Percentiles rank a stretch among this genome's conserved stretches.
Conservation (phyloP, 106 monocot species). For the Cymbidium sinense region DNA sequence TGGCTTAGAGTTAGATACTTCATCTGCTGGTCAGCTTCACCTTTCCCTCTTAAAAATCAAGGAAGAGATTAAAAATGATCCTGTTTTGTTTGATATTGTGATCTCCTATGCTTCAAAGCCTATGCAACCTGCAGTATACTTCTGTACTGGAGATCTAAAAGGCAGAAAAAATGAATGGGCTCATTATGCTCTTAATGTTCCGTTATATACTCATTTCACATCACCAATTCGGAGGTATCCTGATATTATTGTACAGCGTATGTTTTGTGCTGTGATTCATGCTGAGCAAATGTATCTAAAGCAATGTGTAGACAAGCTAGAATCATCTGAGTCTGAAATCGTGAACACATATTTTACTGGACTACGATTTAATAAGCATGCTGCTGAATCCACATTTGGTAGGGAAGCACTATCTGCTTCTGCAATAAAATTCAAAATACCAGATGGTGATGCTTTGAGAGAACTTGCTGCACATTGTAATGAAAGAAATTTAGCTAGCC, state of each 20-base stretch:
- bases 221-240: slow-evolving; percentile 89
- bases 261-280: slow-evolving; percentile 53
- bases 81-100: slow-evolving; percentile 67
- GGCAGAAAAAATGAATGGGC: slow-evolving; percentile 69
- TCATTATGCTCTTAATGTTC: slow-evolving; percentile 77
- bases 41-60: slow-evolving; percentile 64
- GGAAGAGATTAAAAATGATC: slow-evolving; percentile 69
- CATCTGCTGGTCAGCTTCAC: slow-evolving; percentile 72
- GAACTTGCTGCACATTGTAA: slow-evolving; percentile 81
- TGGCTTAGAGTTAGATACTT: slow-evolving; percentile 79
- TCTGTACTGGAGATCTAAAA: slow-evolving; percentile 67
- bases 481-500: slow-evolving; percentile 67
- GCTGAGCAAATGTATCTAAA: slow-evolving; percentile 60
- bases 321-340: slow-evolving; percentile 7
- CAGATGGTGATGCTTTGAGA: slow-evolving; percentile 36
- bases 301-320: slow-evolving; percentile 13
- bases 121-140: slow-evolving; percentile 87
- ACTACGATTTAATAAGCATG: slow-evolving; percentile 41
- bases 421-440: slow-evolving; percentile 53
- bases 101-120: slow-evolving; percentile 70
- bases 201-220: slow-evolving; percentile 88
- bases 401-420: slow-evolving; percentile 48
- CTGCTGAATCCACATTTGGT: slow-evolving; percentile 52
- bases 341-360: slow-evolving; percentile 44
- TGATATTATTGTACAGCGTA: slow-evolving; percentile 94